phyloP scores from a whole-genome alignment of 2,329 filamentous ascomycete species.

The Cordyceps javanica region DNA sequence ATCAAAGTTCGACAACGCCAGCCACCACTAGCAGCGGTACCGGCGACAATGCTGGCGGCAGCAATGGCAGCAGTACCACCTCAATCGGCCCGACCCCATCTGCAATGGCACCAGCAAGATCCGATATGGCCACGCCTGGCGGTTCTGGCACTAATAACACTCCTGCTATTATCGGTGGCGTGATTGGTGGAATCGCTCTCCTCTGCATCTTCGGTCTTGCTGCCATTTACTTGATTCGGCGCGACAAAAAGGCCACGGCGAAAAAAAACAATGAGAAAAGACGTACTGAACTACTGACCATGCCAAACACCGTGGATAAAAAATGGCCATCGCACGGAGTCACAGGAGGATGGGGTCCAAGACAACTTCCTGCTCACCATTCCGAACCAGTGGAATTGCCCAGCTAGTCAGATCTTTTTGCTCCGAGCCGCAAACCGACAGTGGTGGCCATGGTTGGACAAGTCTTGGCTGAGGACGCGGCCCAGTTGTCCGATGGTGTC shows the following conservation, averaged over 20 bases:
- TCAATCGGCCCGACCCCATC: neutral
- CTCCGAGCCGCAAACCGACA: neutral
- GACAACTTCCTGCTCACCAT: neutral
- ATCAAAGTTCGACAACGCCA: neutral
- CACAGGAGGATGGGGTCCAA: constrained; percentile 3
- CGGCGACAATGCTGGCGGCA: neutral
- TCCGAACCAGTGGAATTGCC: neutral
- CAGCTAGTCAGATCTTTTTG: neutral
- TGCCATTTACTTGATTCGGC: constrained; percentile 14
- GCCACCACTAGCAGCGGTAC: neutral
- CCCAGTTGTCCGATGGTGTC: neutral
- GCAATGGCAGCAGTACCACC: neutral
- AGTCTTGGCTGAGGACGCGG: neutral
- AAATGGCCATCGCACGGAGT: neutral
- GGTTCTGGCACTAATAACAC: constrained; percentile 18
- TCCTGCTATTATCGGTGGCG: constrained; percentile 28
- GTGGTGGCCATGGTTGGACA: neutral
- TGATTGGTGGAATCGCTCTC: constrained; percentile 28
- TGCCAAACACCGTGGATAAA: neutral
- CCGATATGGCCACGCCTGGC: neutral
- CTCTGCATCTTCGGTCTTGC: constrained; percentile 25
- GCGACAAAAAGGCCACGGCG: neutral
- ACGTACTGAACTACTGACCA: neutral
- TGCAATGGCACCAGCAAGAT: neutral
- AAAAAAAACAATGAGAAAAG: neutral